phyloP scores from a whole-genome alignment of 768 basidiomycete species.

The Boletus insuetus region DNA sequence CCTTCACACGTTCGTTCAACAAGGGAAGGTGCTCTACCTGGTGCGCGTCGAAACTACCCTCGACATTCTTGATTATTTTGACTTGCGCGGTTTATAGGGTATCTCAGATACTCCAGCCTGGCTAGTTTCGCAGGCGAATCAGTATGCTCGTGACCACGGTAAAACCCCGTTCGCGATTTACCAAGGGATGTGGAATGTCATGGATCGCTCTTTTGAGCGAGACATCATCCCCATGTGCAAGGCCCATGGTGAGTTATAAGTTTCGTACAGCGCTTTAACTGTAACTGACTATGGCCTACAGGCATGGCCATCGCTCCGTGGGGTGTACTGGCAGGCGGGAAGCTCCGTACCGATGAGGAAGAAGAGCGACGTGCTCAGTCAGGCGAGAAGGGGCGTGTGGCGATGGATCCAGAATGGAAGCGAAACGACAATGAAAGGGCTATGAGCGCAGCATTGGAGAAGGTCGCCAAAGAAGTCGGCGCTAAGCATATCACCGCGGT shows the following conservation, averaged over 20 bases:
- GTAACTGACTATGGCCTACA: background rate
- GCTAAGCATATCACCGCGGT: conserved; percentile 35
- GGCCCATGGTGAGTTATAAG: conserved; percentile 30
- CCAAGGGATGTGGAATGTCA: conserved; percentile 46
- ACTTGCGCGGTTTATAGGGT: conserved; percentile 24
- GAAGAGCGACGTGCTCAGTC: conserved; percentile 25
- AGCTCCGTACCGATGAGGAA: conserved; percentile 32
- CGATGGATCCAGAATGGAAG: conserved; percentile 27
- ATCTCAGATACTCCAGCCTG: conserved; percentile 49
- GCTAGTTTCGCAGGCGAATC: conserved; percentile 47
- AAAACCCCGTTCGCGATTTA: conserved; percentile 54
- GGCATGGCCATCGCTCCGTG: conserved; percentile 37
- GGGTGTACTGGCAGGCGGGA: conserved; percentile 32
- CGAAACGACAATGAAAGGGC: conserved; percentile 34
- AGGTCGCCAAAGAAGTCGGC: conserved; percentile 40
- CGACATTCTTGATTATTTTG: background rate
- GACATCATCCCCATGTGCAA: conserved; percentile 45
- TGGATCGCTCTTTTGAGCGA: conserved; percentile 48
- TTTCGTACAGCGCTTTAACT: background rate
- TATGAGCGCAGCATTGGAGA: conserved; percentile 36
- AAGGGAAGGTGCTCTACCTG: conserved; percentile 46
- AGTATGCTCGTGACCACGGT: conserved; percentile 47
- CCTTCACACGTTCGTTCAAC: conserved; percentile 41
- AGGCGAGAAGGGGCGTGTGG: conserved; percentile 39
- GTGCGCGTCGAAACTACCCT: conserved; percentile 5